Evolutionary conservation across 192 early-diverging fungal species (phyloP).

Genomic region (Chytriomyces sp.): DNA sequence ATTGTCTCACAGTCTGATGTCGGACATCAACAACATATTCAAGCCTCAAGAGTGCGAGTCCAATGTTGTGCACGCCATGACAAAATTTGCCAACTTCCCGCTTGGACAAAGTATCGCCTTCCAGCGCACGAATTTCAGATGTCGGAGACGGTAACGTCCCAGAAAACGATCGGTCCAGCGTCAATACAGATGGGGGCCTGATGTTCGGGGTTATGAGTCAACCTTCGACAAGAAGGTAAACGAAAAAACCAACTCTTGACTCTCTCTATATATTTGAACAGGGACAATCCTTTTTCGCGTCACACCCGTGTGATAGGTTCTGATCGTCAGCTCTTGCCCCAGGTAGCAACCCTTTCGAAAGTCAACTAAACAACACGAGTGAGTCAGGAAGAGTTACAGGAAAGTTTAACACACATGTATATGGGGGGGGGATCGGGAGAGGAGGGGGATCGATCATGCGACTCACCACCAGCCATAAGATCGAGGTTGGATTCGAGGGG

Average conservation of each 20-base stretch:
- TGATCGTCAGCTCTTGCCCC: slow-evolving; percentile 96
- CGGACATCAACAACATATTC: slow-evolving; percentile 56
- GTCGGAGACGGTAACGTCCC: slow-evolving; percentile 29
- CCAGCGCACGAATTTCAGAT: slow-evolving; percentile 33
- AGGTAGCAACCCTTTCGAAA: slow-evolving; percentile 98
- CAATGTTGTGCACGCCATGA: slow-evolving; percentile 73
- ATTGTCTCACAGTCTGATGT: no score
- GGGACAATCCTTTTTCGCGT: slow-evolving; percentile 91
- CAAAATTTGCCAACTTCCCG: slow-evolving; percentile 64
- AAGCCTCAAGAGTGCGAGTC: slow-evolving; percentile 82
- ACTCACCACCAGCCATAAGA: slow-evolving; percentile 80
- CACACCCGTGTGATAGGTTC: slow-evolving; percentile 93
- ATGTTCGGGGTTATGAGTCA: slow-evolving; percentile 37
- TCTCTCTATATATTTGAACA: slow-evolving; percentile 60
- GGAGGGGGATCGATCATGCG: no score
- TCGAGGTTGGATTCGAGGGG: slow-evolving; percentile 94
- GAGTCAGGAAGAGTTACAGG: neutral
- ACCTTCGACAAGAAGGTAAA: neutral
- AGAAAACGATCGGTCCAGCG: slow-evolving; percentile 35
- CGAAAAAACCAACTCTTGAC: slow-evolving; percentile 29
- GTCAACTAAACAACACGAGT: slow-evolving; percentile 66
- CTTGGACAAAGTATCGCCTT: slow-evolving; percentile 12
- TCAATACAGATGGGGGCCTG: slow-evolving; percentile 37
- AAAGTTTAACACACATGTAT: no score
- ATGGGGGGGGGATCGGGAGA: no score